Evolutionary conservation across 345 rosid genomes (phyloP).

Genomic region (Aquilaria sinensis): DNA sequence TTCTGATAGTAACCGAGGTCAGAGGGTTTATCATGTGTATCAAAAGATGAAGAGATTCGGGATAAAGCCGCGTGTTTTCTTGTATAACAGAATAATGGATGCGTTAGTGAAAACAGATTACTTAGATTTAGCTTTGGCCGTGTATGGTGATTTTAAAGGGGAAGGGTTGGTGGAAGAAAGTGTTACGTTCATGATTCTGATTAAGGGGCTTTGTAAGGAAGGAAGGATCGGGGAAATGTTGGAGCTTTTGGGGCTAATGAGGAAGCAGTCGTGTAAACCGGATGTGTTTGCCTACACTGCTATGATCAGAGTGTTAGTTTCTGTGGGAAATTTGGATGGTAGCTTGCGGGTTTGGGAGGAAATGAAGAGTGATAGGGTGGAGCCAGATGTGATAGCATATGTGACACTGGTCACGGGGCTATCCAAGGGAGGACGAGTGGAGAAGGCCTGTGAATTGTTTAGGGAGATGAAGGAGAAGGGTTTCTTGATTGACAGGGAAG

Average conservation of each 20-base stretch:
- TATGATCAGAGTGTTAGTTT: conserved; percentile 56
- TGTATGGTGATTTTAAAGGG: conserved; percentile 72
- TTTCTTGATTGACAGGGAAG: conserved; percentile 63
- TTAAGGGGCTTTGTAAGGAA: conserved; percentile 70
- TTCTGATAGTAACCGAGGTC: conserved; percentile 69
- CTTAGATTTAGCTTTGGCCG: conserved; percentile 68
- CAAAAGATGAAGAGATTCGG: conserved; percentile 89
- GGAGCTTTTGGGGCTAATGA: conserved; percentile 62
- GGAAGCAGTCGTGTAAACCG: conserved; percentile 59
- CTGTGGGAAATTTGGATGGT: conserved; percentile 63
- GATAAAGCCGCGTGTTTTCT: conserved; percentile 55
- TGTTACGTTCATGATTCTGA: conserved; percentile 67
- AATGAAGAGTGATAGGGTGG: conserved; percentile 57
- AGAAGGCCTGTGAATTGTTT: conserved; percentile 52
- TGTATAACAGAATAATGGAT: conserved; percentile 80
- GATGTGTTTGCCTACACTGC: conserved; percentile 90
- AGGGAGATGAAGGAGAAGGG: conserved; percentile 70
- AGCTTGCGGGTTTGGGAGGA: conserved; percentile 81
- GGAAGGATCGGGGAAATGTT: conserved; percentile 59
- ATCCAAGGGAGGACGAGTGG: conserved; percentile 56
- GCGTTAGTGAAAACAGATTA: conserved; percentile 54
- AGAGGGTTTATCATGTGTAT: conserved; percentile 71
- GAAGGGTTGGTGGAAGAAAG: conserved; percentile 73
- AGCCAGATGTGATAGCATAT: conserved; percentile 86
- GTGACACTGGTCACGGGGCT: conserved; percentile 58